A percentile compares a stretch with the other conserved stretches of the same genome.
These are phyloP conservation scores for Drechslera avenae DNA, from an alignment of 2,329 filamentous ascomycete species.

Conservation along the genomic window DNA sequence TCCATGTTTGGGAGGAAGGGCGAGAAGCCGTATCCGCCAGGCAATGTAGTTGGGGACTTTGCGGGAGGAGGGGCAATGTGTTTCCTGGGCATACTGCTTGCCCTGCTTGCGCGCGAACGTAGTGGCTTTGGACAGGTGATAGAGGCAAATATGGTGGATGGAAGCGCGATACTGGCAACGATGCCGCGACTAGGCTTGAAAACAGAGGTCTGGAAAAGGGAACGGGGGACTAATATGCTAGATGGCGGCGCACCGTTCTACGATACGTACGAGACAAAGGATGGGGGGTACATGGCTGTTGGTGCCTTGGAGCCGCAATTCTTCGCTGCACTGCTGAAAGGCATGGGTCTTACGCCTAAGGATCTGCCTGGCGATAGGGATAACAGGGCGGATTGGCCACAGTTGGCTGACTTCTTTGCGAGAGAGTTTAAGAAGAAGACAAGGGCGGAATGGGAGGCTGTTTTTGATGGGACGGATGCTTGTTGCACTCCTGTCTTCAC, in stretches of 20 bases:
- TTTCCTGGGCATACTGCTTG: conserved; percentile 81
- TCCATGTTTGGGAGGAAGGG: conserved; percentile 72
- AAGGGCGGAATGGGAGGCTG: conserved; percentile 76
- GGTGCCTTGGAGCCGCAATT: conserved; percentile 90
- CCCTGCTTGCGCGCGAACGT: conserved; percentile 68
- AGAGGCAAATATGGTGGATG: conserved; percentile 97
- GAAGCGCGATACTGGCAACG: conserved; percentile 75
- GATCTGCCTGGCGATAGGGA: conserved; percentile 57
- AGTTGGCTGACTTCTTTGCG: conserved; percentile 66
- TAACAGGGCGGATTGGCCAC: conserved; percentile 70
- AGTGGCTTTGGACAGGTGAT: conserved; percentile 82
- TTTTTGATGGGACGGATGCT: conserved; percentile 91
- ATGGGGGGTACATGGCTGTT: conserved; percentile 80
- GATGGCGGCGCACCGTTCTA: conserved; percentile 90
- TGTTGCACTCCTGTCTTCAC: conserved; percentile 88
- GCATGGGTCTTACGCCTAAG: conserved; percentile 63
- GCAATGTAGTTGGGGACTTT: conserved; percentile 87
- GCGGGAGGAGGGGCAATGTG: conserved; percentile 84
- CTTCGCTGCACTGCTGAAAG: conserved; percentile 69
- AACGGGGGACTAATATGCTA: conserved; percentile 76
- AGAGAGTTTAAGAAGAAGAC: conserved; percentile 70
- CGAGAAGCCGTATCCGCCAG: conserved; percentile 76
- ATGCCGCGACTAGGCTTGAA: conserved; percentile 74
- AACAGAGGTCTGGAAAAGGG: conserved; percentile 64
- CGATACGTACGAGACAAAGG: conserved; percentile 82